phyloP scores from a whole-genome alignment of 805 yeast species.

The Cyberlindnera xylosilytica region DNA sequence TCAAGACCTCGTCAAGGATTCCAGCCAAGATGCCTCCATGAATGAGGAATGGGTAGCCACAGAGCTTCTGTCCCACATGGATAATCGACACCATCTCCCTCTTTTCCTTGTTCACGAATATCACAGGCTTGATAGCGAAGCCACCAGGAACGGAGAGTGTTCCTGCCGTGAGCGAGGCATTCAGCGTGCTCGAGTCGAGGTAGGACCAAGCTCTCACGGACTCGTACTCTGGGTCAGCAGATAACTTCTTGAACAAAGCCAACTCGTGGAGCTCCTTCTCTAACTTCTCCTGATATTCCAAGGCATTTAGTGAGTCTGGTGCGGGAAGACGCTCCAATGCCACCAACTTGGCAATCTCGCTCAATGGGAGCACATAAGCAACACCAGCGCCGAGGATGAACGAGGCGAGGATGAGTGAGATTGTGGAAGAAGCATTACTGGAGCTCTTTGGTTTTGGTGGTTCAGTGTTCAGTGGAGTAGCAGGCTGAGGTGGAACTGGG shows the following conservation, averaged over 20 bases:
- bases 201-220: slow-evolving; percentile 42
- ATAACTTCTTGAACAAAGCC: slow-evolving; percentile 49
- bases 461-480: not conserved
- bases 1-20: slow-evolving; percentile 71
- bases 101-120: slow-evolving; percentile 55
- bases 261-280: slow-evolving; percentile 46
- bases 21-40: slow-evolving; percentile 91
- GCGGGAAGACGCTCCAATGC: slow-evolving; percentile 24
- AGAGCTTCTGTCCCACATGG: slow-evolving; percentile 72
- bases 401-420: slow-evolving; percentile 22
- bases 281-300: slow-evolving; percentile 32
- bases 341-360: slow-evolving; percentile 30
- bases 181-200: slow-evolving; percentile 39
- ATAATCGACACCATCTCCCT: slow-evolving; percentile 63
- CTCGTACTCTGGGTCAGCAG: slow-evolving; percentile 34
- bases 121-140: slow-evolving; percentile 66
- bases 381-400: slow-evolving; percentile 33
- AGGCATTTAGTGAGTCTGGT: slow-evolving; percentile 27
- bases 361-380: slow-evolving; percentile 33
- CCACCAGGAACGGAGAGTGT: slow-evolving; percentile 75
- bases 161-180: slow-evolving; percentile 39
- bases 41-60: slow-evolving; percentile 84
- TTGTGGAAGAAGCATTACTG: slow-evolving; percentile 5
- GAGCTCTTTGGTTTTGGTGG: not conserved
- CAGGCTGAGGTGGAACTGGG: not conserved